Percentiles rank a stretch among this genome's conserved stretches.
Conservation (phyloP, 2,329 filamentous ascomycete genomes). For the Berkeleyomyces rouxiae region DNA sequence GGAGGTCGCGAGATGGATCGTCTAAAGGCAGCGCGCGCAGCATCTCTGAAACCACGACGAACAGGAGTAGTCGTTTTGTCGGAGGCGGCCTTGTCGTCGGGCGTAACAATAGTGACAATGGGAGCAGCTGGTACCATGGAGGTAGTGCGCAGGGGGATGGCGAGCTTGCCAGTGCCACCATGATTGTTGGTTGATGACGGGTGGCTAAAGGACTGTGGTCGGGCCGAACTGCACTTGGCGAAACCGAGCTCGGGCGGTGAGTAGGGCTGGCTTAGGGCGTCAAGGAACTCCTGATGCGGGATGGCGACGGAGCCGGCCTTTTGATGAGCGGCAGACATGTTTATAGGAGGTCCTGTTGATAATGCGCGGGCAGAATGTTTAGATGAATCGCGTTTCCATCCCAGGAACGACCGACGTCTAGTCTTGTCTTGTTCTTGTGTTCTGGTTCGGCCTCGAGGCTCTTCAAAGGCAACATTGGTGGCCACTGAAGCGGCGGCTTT, state of each 20-base stretch:
- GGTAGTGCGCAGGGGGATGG: background rate
- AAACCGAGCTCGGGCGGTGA: background rate
- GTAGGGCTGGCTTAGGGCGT: background rate
- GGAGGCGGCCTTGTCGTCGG: background rate
- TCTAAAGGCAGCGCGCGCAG: constrained; percentile 8
- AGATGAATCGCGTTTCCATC: constrained; percentile 9
- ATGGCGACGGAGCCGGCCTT: background rate
- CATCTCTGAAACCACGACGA: constrained; percentile 10
- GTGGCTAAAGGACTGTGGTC: background rate
- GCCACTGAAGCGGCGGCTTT: constrained; percentile 1
- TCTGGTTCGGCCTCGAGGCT: constrained; percentile 3
- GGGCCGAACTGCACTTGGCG: background rate
- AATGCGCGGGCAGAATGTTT: background rate
- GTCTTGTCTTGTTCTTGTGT: constrained; percentile 6
- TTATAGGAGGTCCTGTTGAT: background rate
- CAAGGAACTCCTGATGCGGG: background rate
- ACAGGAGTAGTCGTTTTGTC: background rate
- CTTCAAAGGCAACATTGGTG: constrained; percentile 10
- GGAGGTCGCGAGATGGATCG: constrained; percentile 7
- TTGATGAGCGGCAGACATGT: background rate
- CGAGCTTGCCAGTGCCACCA: background rate
- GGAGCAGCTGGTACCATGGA: constrained; percentile 1
- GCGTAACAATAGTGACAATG: constrained; percentile 6
- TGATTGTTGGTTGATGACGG: background rate
- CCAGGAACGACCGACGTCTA: constrained; percentile 10